phyloP scores from a whole-genome alignment of 2,329 filamentous ascomycete species.

The Stemphylium vesicarium region DNA sequence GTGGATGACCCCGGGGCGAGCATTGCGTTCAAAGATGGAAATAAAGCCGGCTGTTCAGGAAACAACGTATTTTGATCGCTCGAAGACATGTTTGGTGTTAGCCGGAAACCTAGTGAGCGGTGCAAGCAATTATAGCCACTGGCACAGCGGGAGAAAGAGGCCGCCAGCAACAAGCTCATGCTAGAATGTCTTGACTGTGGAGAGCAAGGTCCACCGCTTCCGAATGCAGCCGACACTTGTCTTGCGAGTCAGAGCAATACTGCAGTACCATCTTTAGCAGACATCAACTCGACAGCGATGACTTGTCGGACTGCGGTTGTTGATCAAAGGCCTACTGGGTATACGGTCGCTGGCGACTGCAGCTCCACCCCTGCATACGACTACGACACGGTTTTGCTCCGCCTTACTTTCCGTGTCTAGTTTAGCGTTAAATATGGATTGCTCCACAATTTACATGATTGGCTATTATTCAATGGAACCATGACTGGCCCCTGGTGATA shows the following conservation, averaged over 20 bases:
- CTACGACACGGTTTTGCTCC: too few relatives aligned
- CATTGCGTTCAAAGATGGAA: not conserved
- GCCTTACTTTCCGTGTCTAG: too few relatives aligned
- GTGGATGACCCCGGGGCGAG: not conserved
- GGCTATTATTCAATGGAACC: too few relatives aligned
- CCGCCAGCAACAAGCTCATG: not conserved
- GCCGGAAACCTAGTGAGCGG: not conserved
- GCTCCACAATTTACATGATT: too few relatives aligned
- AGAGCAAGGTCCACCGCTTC: not conserved
- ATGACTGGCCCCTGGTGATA: too few relatives aligned
- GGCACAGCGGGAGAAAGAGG: conserved; percentile 2
- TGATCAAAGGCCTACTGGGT: not conserved
- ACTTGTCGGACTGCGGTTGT: not conserved
- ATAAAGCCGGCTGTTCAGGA: not conserved
- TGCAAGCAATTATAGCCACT: conserved; percentile 4
- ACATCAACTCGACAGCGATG: not conserved
- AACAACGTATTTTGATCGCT: not conserved
- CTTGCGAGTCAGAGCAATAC: not conserved
- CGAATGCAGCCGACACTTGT: not conserved
- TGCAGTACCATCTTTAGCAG: not conserved
- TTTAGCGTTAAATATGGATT: too few relatives aligned
- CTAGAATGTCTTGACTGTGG: not conserved
- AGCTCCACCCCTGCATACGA: too few relatives aligned
- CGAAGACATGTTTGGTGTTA: conserved; percentile 4
- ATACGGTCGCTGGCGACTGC: too few relatives aligned